Evolutionary conservation across 176 grass and related monocot species (phyloP).

Genomic region (Tuctoria greenei): DNA sequence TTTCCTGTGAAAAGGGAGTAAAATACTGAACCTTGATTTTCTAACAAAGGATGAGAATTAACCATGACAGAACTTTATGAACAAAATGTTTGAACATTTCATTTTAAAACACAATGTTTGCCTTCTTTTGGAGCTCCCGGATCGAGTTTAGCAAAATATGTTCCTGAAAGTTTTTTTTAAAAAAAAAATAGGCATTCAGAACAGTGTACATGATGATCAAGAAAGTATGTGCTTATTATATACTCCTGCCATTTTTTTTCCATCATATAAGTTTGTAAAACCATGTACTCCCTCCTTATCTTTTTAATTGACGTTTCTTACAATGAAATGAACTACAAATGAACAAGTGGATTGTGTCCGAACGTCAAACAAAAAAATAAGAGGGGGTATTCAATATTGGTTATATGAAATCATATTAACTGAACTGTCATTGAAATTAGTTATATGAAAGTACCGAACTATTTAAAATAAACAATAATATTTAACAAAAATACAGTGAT

Average conservation of each 20-base stretch:
- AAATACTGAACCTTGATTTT: not conserved
- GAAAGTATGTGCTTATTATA: not conserved
- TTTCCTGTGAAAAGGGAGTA: conserved; percentile 34
- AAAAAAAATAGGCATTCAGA: not conserved
- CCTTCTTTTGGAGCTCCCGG: conserved; percentile 38
- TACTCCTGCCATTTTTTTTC: not conserved
- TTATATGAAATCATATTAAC: too few relatives aligned
- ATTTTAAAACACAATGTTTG: not conserved
- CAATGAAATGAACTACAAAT: too few relatives aligned
- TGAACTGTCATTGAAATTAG: too few relatives aligned
- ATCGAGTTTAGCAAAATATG: conserved; percentile 33
- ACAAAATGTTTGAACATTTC: not conserved
- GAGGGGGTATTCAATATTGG: too few relatives aligned
- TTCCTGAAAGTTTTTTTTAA: conserved; percentile 28
- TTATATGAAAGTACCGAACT: too few relatives aligned
- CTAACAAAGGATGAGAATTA: not conserved
- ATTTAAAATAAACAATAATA: too few relatives aligned
- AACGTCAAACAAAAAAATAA: too few relatives aligned
- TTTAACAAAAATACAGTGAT: too few relatives aligned
- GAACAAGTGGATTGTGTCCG: too few relatives aligned
- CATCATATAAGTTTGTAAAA: too few relatives aligned
- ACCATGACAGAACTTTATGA: not conserved
- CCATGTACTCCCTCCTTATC: too few relatives aligned
- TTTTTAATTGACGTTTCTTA: too few relatives aligned
- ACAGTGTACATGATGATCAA: not conserved